Evolutionary conservation across 768 basidiomycete genomes (phyloP).

Genomic region (Ramaria rubella): DNA sequence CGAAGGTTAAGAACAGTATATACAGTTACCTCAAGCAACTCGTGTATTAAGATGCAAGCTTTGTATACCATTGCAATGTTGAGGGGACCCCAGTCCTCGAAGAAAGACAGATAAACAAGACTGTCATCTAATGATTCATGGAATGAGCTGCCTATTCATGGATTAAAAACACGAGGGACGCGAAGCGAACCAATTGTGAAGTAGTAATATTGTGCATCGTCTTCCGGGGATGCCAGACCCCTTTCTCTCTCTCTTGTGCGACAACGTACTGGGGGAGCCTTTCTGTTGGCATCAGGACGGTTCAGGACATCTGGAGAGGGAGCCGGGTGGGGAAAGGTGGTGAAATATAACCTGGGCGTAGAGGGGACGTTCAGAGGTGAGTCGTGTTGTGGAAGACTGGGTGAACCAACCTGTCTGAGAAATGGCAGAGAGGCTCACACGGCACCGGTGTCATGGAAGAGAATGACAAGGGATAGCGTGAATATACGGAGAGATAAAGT

Average conservation of each 20-base stretch:
- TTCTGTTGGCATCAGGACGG: slow-evolving; percentile 41
- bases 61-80: slow-evolving; percentile 92
- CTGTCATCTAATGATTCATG: slow-evolving; percentile 54
- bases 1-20: too few species aligned
- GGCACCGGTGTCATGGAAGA: slow-evolving; percentile 6
- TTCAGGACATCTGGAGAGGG: slow-evolving; percentile 65
- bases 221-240: slow-evolving; percentile 64
- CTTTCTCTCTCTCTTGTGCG: slow-evolving; percentile 45
- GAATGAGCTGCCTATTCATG: not conserved
- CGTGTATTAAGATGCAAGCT: slow-evolving; percentile 86
- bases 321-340: slow-evolving; percentile 74
- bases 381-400: not conserved
- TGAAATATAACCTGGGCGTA: slow-evolving; percentile 68
- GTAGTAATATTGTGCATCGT: slow-evolving; percentile 74
- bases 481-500: not conserved
- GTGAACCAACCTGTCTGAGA: slow-evolving; percentile 62
- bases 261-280: slow-evolving; percentile 56
- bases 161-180: not conserved
- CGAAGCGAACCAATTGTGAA: slow-evolving; percentile 56
- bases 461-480: too few species aligned
- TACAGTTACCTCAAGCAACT: slow-evolving; percentile 63
- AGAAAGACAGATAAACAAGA: slow-evolving; percentile 87
- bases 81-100: slow-evolving; percentile 90
- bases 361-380: not conserved
- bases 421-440: slow-evolving; percentile 75